Conservation (phyloP, 352 stramenopile species). For the Globisporangium perplexum region DNA sequence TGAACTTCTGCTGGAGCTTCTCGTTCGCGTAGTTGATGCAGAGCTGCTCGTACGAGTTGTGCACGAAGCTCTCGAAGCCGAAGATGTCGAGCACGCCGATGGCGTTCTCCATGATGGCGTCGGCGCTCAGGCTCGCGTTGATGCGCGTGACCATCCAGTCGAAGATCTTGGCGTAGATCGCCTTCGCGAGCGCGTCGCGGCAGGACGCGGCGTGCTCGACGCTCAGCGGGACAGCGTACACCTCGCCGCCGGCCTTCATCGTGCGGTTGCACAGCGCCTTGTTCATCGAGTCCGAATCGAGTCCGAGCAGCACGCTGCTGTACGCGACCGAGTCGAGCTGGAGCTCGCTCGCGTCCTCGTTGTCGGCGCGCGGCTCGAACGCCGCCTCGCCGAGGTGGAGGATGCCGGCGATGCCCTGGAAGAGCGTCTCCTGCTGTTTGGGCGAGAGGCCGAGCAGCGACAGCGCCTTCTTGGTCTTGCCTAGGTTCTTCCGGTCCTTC, state of each 20-base stretch:
- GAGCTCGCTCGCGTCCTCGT: conserved; percentile 54
- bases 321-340: conserved; percentile 28
- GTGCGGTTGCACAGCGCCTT: conserved; percentile 56
- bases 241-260: conserved; percentile 65
- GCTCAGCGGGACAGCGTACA: conserved; percentile 55
- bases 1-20: conserved; percentile 92
- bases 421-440: conserved; percentile 55
- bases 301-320: conserved; percentile 41
- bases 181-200: conserved; percentile 92
- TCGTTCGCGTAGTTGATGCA: conserved; percentile 93
- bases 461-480: conserved; percentile 54
- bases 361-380: conserved; percentile 40
- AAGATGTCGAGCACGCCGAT: conserved; percentile 91
- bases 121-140: conserved; percentile 61
- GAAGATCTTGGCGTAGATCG: conserved; percentile 95
- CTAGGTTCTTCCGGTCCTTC: conserved; percentile 45
- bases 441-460: conserved; percentile 47
- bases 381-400: conserved; percentile 72
- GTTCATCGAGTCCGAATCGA: conserved; percentile 43
- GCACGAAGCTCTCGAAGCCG: conserved; percentile 83
- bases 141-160: conserved; percentile 92
- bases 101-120: conserved; percentile 21
- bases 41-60: conserved; percentile 93
- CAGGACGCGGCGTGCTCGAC: conserved; percentile 73
- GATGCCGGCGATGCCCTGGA: conserved; percentile 64